A percentile compares a stretch with the other conserved stretches of the same genome.
Evolutionary conservation across 257 asterid species (phyloP).

Genomic region (Ehretia macrophylla): DNA sequence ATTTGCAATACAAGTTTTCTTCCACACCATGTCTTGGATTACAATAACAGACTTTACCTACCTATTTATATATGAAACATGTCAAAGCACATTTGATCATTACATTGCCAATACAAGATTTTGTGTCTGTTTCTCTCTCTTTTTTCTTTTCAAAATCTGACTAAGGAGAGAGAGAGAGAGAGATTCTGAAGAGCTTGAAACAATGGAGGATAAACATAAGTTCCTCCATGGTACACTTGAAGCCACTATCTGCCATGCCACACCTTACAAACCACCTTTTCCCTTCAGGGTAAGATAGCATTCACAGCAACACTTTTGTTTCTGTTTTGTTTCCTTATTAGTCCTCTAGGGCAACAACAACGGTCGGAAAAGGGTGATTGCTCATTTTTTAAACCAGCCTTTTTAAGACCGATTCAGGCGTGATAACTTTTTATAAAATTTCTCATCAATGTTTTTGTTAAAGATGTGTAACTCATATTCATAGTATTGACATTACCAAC

Average conservation of each 20-base stretch:
- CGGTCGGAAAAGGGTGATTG: too few relatives aligned
- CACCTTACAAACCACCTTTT: slow-evolving; percentile 35
- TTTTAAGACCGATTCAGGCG: too few relatives aligned
- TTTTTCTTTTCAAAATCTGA: neutral
- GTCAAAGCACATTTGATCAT: slow-evolving; percentile 7
- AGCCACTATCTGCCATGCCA: slow-evolving; percentile 74
- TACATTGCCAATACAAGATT: slow-evolving; percentile 7
- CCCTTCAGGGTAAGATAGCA: slow-evolving; percentile 41
- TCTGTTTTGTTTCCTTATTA: neutral
- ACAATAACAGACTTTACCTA: slow-evolving; percentile 28
- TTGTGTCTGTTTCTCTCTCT: neutral
- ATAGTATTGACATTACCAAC: too few relatives aligned
- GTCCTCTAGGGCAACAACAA: too few relatives aligned
- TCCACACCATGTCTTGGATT: slow-evolving; percentile 35
- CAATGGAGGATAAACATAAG: slow-evolving; percentile 52
- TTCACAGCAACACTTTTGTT: neutral
- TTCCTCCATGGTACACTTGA: slow-evolving; percentile 89
- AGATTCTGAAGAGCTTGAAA: slow-evolving; percentile 11
- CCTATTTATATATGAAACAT: slow-evolving; percentile 18
- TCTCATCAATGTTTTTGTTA: too few relatives aligned
- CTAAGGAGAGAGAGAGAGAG: too few relatives aligned
- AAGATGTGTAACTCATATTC: too few relatives aligned
- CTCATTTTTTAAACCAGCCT: too few relatives aligned
- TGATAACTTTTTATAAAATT: neutral
- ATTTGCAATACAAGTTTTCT: slow-evolving; percentile 31